Base-by-base conservation (phyloP, 2,329 filamentous ascomycete species). In the Chaetomium strumarium region DNA sequence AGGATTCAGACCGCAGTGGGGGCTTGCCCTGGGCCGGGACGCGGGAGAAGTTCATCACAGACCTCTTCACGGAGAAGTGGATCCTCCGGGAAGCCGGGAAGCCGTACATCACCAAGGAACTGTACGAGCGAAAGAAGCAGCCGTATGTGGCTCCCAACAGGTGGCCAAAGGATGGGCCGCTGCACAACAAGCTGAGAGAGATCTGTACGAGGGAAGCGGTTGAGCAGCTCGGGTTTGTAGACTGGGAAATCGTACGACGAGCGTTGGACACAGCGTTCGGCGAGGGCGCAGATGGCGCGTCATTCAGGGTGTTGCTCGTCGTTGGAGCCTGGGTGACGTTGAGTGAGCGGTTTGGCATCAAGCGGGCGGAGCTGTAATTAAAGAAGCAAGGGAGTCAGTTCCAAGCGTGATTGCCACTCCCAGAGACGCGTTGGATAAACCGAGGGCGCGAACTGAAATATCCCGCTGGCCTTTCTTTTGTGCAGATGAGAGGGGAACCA, bases 41-140 rank as follows among this genome's bases (percentile, higher is more conserved):
- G n/a, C 17, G 43, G 40, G 36, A 36, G 29, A 41, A 36, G 29
- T 14, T 8, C 19, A 16, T 49, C 24, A 17, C 40, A 5, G 31
- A 58, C 51, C 52, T 57, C 1, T 66, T 75, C 38, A 61, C 60
- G 1, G 75, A 79, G 63, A 78, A 80, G 55, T 76, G 72, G 68
- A 71, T 79, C 29, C 68, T 80, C 1, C 71, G 74, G 3, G 72
- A 80, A 58, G 77, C 76, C 0, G 68, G 66, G 17, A 70, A 68
- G 52, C 75, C 76, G 2, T 80, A 73, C 57, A 70, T 80, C 51
- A 76, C 76, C 0, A 64, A 74, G 13, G 77, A 80, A 63, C 29
- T 49, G 46, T 49, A 49, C 19, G 46, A 49, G 30, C 65, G 74
- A 10, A 72, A 65, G 55, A 80, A 80, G 61, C 69, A 75, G n/a